These are phyloP conservation scores for Prunus dulcis DNA, from an alignment of 306 rosid genomes.

Conservation along the genomic window DNA sequence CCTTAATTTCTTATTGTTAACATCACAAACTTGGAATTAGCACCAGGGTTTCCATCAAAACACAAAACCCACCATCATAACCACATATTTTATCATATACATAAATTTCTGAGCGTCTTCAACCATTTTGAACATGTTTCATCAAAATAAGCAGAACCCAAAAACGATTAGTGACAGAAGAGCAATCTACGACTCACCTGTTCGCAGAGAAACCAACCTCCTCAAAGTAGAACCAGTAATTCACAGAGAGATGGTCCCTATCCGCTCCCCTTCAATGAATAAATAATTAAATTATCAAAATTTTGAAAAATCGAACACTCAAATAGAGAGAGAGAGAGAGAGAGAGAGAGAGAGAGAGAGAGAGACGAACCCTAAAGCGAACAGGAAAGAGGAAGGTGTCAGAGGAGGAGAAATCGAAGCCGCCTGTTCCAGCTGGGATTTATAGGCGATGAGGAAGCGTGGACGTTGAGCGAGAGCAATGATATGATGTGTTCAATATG, in stretches of 20 bases:
- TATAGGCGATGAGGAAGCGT: background rate
- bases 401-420: conserved; percentile 8
- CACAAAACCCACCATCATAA: background rate
- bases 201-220: background rate
- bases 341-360: background rate
- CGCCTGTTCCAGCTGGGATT: background rate
- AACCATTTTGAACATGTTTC: background rate
- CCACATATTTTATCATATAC: background rate
- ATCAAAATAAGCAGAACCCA: background rate
- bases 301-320: background rate
- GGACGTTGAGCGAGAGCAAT: background rate
- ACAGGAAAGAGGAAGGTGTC: conserved; percentile 17
- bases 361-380: conserved; percentile 21
- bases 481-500: background rate
- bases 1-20: background rate
- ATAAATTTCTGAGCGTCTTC: background rate
- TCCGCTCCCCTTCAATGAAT: conserved; percentile 5
- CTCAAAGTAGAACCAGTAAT: background rate
- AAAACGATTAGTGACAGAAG: background rate
- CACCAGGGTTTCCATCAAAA: background rate
- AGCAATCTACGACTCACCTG: conserved; percentile 2
- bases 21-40: background rate
- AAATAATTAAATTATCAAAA: background rate
- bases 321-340: background rate
- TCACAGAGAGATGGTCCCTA: background rate